Conservation (phyloP, 345 rosid species). For the Murraya paniculata region DNA sequence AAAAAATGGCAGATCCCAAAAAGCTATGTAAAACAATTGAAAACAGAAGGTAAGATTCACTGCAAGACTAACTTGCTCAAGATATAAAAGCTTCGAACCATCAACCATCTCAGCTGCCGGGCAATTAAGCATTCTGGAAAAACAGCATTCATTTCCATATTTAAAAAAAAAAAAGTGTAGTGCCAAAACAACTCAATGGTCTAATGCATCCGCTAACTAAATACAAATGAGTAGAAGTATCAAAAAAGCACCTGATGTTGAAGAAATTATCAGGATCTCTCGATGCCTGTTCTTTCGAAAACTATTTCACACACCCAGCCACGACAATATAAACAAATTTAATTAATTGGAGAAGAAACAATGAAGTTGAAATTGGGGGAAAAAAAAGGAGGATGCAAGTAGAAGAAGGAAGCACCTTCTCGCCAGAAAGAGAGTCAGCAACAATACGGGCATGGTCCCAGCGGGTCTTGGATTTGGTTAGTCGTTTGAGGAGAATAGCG, state of each 20-base stretch:
- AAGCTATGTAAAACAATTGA: neutral
- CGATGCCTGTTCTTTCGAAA: slow-evolving; percentile 82
- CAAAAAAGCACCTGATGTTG: slow-evolving; percentile 64
- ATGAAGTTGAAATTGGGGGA: neutral
- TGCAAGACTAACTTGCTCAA: slow-evolving; percentile 60
- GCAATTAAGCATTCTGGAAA: slow-evolving; percentile 66
- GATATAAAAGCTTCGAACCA: slow-evolving; percentile 75
- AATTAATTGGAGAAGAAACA: neutral
- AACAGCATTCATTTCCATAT: neutral
- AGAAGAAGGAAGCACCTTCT: slow-evolving; percentile 45
- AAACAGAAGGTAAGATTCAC: neutral
- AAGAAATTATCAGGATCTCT: slow-evolving; percentile 87
- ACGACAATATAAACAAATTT: neutral
- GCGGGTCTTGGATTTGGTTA: slow-evolving; percentile 89
- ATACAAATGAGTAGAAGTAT: neutral
- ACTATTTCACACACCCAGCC: slow-evolving; percentile 35
- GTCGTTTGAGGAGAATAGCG: slow-evolving; percentile 70
- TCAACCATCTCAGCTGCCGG: slow-evolving; percentile 93
- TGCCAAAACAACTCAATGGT: neutral
- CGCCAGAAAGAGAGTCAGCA: slow-evolving; percentile 74
- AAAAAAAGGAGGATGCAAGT: neutral
- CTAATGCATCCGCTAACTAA: neutral
- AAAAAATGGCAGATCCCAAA: neutral
- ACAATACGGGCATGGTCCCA: slow-evolving; percentile 86
- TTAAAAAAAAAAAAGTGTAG: neutral